Evolutionary conservation across 768 basidiomycete species (phyloP).

Genomic region (Tylopilus intermedius): DNA sequence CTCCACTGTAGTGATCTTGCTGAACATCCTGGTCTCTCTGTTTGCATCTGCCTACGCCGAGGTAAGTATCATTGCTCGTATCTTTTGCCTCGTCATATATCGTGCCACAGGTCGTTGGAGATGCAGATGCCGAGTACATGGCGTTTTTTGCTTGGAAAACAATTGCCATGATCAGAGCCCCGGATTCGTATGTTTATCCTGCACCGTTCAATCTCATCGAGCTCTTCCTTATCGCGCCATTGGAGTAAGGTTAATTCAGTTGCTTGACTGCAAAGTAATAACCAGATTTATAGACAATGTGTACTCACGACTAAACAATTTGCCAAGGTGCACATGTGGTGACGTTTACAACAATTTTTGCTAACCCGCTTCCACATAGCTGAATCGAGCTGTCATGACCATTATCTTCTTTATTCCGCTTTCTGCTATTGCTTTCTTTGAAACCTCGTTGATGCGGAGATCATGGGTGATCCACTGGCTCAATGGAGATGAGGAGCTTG

Average conservation of each 20-base stretch:
- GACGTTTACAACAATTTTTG: not conserved
- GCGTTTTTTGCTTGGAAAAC: conserved; percentile 89
- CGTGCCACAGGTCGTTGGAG: conserved; percentile 58
- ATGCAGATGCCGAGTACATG: conserved; percentile 87
- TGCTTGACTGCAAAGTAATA: not conserved
- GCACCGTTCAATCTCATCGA: conserved; percentile 93
- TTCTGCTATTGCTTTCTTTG: conserved; percentile 66
- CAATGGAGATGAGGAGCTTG: conserved; percentile 52
- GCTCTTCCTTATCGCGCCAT: conserved; percentile 69
- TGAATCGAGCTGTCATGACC: conserved; percentile 78
- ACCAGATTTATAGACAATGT: conserved; percentile 34
- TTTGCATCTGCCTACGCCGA: conserved; percentile 91
- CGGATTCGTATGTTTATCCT: conserved; percentile 78
- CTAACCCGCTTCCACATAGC: conserved; percentile 31
- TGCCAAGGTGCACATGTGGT: conserved; percentile 41
- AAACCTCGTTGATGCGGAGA: conserved; percentile 52
- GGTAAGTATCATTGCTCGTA: conserved; percentile 38
- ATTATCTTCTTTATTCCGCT: conserved; percentile 80
- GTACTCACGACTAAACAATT: conserved; percentile 51
- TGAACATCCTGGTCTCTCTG: conserved; percentile 93
- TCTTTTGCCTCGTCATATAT: not conserved
- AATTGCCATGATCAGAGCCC: conserved; percentile 77
- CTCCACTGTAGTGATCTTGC: conserved; percentile 73
- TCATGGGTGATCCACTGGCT: conserved; percentile 71
- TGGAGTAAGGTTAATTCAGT: conserved; percentile 56